Evolutionary conservation across 805 yeast genomes (phyloP).

Genomic region (Candida alai): DNA sequence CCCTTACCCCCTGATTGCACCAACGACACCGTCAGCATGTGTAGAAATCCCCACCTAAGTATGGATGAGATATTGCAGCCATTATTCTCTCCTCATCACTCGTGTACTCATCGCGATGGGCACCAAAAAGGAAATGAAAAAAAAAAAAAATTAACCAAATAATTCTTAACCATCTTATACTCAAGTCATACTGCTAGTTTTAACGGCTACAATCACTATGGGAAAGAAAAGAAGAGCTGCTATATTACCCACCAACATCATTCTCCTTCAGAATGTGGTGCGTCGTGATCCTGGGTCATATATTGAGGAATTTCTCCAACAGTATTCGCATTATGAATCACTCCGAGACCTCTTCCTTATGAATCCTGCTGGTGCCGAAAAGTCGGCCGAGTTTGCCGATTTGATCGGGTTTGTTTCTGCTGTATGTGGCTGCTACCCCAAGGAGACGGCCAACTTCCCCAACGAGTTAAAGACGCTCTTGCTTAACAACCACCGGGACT

Average conservation of each 20-base stretch:
- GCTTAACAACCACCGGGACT: conserved; percentile 70
- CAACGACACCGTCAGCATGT: too few relatives aligned
- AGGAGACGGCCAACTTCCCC: conserved; percentile 83
- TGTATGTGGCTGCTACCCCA: conserved; percentile 85
- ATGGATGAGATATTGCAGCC: too few relatives aligned
- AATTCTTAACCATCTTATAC: not conserved
- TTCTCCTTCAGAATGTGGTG: conserved; percentile 85
- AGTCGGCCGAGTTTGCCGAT: conserved; percentile 67
- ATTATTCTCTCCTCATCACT: conserved; percentile 4
- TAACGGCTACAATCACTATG: conserved; percentile 53
- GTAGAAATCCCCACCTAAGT: too few relatives aligned
- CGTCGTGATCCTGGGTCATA: conserved; percentile 93
- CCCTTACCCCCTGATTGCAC: too few relatives aligned
- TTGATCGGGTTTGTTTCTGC: conserved; percentile 88
- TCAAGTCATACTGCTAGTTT: too few relatives aligned
- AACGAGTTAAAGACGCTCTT: conserved; percentile 69
- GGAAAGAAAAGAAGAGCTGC: conserved; percentile 90
- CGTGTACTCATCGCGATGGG: conserved; percentile 2
- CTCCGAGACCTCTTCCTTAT: conserved; percentile 79
- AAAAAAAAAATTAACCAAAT: not conserved
- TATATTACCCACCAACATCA: conserved; percentile 85
- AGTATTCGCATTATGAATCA: conserved; percentile 89
- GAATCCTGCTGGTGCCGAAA: conserved; percentile 56
- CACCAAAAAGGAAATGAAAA: not conserved
- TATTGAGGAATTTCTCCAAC: conserved; percentile 89